These are phyloP conservation scores for Nigrospora osmanthi DNA, from an alignment of 2,329 filamentous ascomycete species.

Conservation along the genomic window DNA sequence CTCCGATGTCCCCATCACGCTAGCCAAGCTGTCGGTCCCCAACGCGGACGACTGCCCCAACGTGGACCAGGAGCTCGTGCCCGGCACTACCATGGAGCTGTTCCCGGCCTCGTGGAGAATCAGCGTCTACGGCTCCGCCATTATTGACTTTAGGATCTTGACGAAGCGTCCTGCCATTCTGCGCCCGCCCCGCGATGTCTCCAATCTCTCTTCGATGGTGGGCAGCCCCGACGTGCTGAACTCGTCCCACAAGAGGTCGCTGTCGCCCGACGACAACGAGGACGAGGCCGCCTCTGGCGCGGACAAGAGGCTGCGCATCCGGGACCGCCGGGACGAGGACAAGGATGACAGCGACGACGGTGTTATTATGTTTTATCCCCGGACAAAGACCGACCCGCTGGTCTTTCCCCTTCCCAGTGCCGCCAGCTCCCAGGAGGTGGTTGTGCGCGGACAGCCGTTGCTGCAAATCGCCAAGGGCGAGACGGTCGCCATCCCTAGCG, in stretches of 20 bases:
- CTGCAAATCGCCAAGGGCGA: conserved; percentile 42
- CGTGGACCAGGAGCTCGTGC: conserved; percentile 35
- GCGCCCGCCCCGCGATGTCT: conserved; percentile 19
- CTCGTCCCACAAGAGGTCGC: conserved; percentile 43
- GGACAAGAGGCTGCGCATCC: conserved; percentile 33
- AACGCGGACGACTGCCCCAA: conserved; percentile 28
- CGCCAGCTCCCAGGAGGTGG: conserved; percentile 38
- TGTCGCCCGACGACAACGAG: conserved; percentile 35
- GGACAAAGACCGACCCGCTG: conserved; percentile 39
- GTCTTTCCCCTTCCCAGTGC: conserved; percentile 43
- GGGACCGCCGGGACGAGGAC: conserved; percentile 18
- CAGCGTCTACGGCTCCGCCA: conserved; percentile 36
- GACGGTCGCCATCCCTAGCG: conserved; percentile 39
- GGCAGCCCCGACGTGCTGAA: conserved; percentile 27
- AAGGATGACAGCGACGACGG: conserved; percentile 30
- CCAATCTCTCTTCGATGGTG: conserved; percentile 15
- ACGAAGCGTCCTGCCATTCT: conserved; percentile 42
- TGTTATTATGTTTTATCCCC: conserved; percentile 45
- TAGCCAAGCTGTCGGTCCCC: conserved; percentile 36
- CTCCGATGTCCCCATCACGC: conserved; percentile 44
- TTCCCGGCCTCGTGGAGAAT: conserved; percentile 51
- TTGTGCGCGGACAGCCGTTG: conserved; percentile 38
- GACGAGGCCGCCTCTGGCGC: conserved; percentile 14
- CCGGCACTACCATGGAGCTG: conserved; percentile 35
- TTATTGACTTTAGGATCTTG: conserved; percentile 50